Evolutionary conservation across 495 filamentous ascomycete species (phyloP).

Genomic region (Xylona heveae): DNA sequence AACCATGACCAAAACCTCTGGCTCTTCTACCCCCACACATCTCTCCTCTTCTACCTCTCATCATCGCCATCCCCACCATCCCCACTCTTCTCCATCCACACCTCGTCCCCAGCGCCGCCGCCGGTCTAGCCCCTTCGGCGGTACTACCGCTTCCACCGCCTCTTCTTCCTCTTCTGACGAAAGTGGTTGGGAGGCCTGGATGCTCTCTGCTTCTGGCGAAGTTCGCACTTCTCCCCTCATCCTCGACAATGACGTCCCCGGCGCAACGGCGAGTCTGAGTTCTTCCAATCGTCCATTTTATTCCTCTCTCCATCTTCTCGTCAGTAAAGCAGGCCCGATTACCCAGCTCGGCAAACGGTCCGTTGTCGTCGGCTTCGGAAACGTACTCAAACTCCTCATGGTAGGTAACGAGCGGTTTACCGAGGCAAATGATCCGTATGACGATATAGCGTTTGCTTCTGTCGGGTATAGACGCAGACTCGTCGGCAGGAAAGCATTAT

Average conservation of each 20-base stretch:
- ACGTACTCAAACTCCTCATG: slow-evolving; percentile 41
- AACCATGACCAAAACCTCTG: too few species aligned
- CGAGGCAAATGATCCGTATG: slow-evolving; percentile 9
- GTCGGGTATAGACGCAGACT: neutral
- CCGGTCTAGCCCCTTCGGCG: slow-evolving; percentile 1
- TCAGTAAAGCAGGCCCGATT: slow-evolving; percentile 36
- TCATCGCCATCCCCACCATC: neutral
- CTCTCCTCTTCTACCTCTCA: too few species aligned
- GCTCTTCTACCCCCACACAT: too few species aligned
- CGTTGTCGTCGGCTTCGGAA: slow-evolving; percentile 44
- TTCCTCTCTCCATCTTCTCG: too few species aligned
- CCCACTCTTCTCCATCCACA: slow-evolving; percentile 1
- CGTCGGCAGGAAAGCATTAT: neutral
- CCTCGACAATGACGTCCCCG: slow-evolving; percentile 11
- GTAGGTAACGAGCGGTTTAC: slow-evolving; percentile 40
- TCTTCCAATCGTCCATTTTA: too few species aligned
- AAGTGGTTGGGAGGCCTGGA: slow-evolving; percentile 43
- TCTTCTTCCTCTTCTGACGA: too few species aligned
- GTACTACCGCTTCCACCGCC: slow-evolving; percentile 10
- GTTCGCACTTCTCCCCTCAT: slow-evolving; percentile 17
- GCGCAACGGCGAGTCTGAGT: too few species aligned
- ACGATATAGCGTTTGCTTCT: neutral
- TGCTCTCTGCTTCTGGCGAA: slow-evolving; percentile 25
- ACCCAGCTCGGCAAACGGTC: slow-evolving; percentile 30
- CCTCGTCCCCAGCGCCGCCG: slow-evolving; percentile 6